Conservation (phyloP, 2,329 filamentous ascomycete genomes). For the Corynespora cassiicola region DNA sequence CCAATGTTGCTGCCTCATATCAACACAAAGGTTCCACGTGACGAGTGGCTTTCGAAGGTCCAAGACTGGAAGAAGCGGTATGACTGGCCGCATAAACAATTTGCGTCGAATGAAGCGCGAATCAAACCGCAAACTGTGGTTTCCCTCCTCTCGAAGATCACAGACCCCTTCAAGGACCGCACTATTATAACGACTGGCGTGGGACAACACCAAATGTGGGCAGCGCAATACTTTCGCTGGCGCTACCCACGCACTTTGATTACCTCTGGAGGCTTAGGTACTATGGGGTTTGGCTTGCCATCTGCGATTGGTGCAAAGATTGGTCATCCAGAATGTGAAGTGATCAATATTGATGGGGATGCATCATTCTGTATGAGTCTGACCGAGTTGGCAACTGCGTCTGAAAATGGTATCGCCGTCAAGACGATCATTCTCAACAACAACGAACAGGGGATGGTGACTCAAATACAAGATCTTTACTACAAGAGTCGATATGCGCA, state of each 20-base stretch:
- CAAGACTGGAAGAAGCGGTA: conserved; percentile 89
- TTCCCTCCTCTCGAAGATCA: conserved; percentile 82
- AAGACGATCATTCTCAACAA: conserved; percentile 94
- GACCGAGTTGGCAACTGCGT: conserved; percentile 85
- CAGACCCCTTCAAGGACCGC: conserved; percentile 74
- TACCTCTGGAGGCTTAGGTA: conserved; percentile 88
- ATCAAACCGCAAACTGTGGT: conserved; percentile 94
- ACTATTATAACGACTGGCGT: conserved; percentile 90
- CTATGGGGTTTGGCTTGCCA: conserved; percentile 91
- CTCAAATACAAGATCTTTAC: conserved; percentile 94
- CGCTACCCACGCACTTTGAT: conserved; percentile 86
- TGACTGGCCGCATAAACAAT: conserved; percentile 86
- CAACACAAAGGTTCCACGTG: conserved; percentile 68
- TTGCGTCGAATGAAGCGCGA: conserved; percentile 61
- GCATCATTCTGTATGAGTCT: conserved; percentile 96
- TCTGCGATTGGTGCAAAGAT: conserved; percentile 93
- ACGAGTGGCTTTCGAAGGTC: conserved; percentile 90
- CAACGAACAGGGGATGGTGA: conserved; percentile 95
- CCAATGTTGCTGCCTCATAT: conserved; percentile 76
- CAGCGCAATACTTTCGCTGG: conserved; percentile 93
- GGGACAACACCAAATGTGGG: conserved; percentile 97
- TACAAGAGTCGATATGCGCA: conserved; percentile 89
- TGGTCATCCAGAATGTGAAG: conserved; percentile 74
- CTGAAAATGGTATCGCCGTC: conserved; percentile 91
- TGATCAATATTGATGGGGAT: conserved; percentile 92